Evolutionary conservation across 148 eudicot species (phyloP).

Genomic region (Drosera capensis): DNA sequence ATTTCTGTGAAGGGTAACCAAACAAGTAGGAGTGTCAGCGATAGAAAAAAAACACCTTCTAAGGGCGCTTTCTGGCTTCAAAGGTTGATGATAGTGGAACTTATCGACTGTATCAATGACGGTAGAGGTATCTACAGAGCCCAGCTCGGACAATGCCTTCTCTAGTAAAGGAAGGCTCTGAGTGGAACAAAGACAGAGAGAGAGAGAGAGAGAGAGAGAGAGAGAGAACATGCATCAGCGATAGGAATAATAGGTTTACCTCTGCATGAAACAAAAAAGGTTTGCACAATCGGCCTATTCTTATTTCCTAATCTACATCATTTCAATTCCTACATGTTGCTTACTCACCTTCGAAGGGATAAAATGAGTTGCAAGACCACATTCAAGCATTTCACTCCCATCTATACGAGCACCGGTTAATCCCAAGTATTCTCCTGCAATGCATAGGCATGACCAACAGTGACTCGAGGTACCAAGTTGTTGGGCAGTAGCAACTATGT

Average conservation of each 20-base stretch:
- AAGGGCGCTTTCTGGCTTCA: background rate
- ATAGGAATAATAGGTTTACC: too few species aligned
- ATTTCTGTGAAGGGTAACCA: background rate
- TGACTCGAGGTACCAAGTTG: too few species aligned
- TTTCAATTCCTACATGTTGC: background rate
- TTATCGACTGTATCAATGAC: slow-evolving; percentile 5
- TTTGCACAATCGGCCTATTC: too few species aligned
- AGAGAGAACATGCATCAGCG: too few species aligned
- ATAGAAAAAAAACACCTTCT: slow-evolving; percentile 1
- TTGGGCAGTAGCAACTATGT: too few species aligned
- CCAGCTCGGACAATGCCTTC: slow-evolving; percentile 7
- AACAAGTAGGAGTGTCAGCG: too few species aligned
- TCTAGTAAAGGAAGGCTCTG: slow-evolving; percentile 15
- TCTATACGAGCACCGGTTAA: slow-evolving; percentile 16
- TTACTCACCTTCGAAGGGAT: slow-evolving; percentile 14
- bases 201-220: too few species aligned
- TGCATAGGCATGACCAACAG: too few species aligned
- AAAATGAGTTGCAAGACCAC: slow-evolving; percentile 30
- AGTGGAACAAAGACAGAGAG: background rate
- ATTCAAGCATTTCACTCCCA: slow-evolving; percentile 22
- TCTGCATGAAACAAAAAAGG: too few species aligned
- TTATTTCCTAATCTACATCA: background rate
- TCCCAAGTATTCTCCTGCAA: slow-evolving; percentile 21
- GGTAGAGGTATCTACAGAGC: slow-evolving; percentile 1
- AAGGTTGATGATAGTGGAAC: background rate